Base-by-base conservation (phyloP, 257 asterid genomes). In the Solanum microdontum region DNA sequence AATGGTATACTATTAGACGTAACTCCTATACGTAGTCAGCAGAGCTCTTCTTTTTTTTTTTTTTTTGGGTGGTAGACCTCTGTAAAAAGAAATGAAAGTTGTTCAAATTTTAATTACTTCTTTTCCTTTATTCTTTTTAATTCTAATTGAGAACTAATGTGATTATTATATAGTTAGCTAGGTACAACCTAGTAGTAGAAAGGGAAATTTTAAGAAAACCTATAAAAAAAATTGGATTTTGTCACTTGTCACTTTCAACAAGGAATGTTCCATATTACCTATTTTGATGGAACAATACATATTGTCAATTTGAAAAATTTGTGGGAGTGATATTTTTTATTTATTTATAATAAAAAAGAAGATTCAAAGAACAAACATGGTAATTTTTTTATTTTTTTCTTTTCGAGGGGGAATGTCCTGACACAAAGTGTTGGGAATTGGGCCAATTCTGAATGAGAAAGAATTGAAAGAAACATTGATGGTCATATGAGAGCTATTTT, bases 391-490 rank as follows among this genome's bases (percentile, higher is more conserved):
- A 2, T 14, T 14, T 48, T 43, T 14, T 2, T 14, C 8, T 51
- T 51, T 69, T 70, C 28, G 37, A 82, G 26, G 74, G 85, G 86
- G 87, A 86, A 62, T 89, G 87, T 88, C 82, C 23, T 43, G 70
- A n/a, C 64, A 58, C 43, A 24, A 89, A 88, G 87, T 88, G 91
- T 89, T 90, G 87, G 75, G 62, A 80, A 21, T 36, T 75, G 93
- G 91, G 40, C 89, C 89, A 84, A 74, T 73, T 70, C 7, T 87
- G 88, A 90, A 75, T 87, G 89, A 75, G 82, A 84, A 70, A 73
- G 88, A 79, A 74, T 85, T 62, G 40, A 43, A 88, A 88, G 89
- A 90, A 69, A 86, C 87, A 84, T 87, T 23, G 90, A 91, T 85
- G 90, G 86, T 33, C 88, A 90, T 87, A 89, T 64, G 21, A 74